phyloP scores from a whole-genome alignment of 2,329 filamentous ascomycete species.

The Microsporum canis region DNA sequence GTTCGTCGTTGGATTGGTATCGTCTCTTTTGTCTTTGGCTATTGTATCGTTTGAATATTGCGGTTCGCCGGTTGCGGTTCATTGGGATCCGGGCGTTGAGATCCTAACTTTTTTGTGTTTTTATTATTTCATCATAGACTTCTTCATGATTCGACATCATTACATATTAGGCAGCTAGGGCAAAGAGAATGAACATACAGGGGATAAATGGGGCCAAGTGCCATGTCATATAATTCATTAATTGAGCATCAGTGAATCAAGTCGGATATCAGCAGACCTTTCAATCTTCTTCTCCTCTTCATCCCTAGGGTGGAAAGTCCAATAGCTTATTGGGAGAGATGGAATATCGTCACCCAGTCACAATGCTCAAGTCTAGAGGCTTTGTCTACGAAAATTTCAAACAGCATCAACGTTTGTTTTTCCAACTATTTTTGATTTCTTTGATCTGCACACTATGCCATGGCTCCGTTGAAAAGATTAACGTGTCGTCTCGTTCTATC shows the following conservation, averaged over 20 bases:
- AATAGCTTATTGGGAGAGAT: too few species aligned
- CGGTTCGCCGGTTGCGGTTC: background rate
- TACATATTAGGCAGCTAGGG: background rate
- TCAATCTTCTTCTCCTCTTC: too few species aligned
- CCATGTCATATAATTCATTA: background rate
- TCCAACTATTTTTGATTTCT: too few species aligned
- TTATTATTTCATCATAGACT: background rate
- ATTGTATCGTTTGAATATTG: background rate
- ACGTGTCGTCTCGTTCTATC: too few species aligned
- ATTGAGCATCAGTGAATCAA: background rate
- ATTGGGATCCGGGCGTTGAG: background rate
- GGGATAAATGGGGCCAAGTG: background rate
- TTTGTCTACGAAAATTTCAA: too few species aligned
- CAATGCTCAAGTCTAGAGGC: too few species aligned
- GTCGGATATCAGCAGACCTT: too few species aligned
- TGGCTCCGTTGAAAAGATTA: too few species aligned
- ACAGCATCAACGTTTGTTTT: too few species aligned
- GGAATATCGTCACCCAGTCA: too few species aligned
- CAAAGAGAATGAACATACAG: background rate
- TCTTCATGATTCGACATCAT: background rate
- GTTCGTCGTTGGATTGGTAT: background rate
- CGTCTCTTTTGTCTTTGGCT: background rate
- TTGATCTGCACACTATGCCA: too few species aligned
- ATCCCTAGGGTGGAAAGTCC: too few species aligned
- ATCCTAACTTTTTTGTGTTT: background rate